Percentiles rank a stretch among this genome's conserved stretches.
Conservation (phyloP, 257 asterid genomes). For the Striga asiatica region DNA sequence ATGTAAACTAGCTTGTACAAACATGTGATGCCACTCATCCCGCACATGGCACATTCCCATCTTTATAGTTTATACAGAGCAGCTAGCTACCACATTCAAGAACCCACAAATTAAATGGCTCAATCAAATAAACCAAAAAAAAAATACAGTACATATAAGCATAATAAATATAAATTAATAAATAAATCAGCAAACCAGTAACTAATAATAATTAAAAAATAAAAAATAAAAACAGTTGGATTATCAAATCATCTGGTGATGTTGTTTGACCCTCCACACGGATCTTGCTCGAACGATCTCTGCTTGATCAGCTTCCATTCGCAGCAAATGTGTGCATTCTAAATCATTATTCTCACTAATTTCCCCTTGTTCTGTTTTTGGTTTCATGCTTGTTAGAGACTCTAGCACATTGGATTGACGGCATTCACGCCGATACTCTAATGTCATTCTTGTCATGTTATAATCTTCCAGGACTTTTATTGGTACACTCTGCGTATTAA, state of each 20-base stretch:
- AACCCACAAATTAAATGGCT: too few species aligned
- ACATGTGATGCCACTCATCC: too few species aligned
- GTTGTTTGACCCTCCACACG: conserved; percentile 42
- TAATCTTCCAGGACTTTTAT: conserved; percentile 47
- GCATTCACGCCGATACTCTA: conserved; percentile 71
- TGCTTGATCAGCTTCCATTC: conserved; percentile 59
- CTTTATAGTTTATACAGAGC: too few species aligned
- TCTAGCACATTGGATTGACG: conserved; percentile 51
- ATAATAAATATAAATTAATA: too few species aligned
- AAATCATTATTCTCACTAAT: conserved; percentile 9
- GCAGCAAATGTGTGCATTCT: conserved; percentile 71
- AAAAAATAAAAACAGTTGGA: not conserved
- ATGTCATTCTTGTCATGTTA: conserved; percentile 46
- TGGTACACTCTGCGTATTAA: conserved; percentile 81
- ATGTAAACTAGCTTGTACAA: too few species aligned
- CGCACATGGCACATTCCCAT: too few species aligned
- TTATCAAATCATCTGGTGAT: not conserved
- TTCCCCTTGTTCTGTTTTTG: not conserved
- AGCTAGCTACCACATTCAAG: too few species aligned
- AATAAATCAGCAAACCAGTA: too few species aligned
- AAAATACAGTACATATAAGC: too few species aligned
- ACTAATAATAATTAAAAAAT: not conserved
- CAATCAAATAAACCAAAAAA: too few species aligned
- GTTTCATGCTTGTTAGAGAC: conserved; percentile 46
- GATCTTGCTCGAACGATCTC: conserved; percentile 83